Evolutionary conservation across 306 rosid species (phyloP), one percentile per base, ranked within the genome.

Genomic region (Cicer arietinum): DNA sequence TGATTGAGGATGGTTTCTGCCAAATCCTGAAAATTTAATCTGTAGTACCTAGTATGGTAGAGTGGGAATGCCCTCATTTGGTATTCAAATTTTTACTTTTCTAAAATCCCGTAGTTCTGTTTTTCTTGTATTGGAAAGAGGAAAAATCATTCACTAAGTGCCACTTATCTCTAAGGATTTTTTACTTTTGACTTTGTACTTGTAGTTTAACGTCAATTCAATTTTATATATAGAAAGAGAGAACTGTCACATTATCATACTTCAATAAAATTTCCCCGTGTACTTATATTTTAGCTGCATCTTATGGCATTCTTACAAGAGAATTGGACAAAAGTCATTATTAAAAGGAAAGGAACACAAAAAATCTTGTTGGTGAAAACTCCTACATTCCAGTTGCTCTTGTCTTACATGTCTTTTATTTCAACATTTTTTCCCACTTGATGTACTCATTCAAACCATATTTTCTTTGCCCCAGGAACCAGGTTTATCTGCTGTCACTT

Each of bases 401-500:
- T 16, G 47, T 43, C 8, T 20, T 50, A 16, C 68, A 53, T 56
- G 65, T 56, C 57, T 77, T 54, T 51, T 57, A 17, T 53, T 63
- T 67, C 69, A 18, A 35, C n/a, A 7, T 14, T 30, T 30, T 60
- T 46, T 53, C 50, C 57, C 51, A 7, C 77, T 39, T 60, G 54
- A 81, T 74, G 77, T 65, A 30, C 77, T 85, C 48, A 82, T 58
- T 82, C 52, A 46, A 65, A 47, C 42, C 46, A 64, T 58, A 13
- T 71, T 71, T 57, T 74, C 18, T 83, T 59, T 82, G 39, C 46
- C 70, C 25, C 88, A 92, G 96, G 92, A 65, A 18, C 79, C 80
- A 80, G 84, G 85, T 71, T 78, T 92, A 43, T 90, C 97, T 44
- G 78, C 87, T 48, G 79, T 83, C 74, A 81, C 84, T 10, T 84